Evolutionary conservation across 305 asterid species (phyloP), one percentile per base, ranked within the genome.

Genomic region (Fraxinus dipetala): DNA sequence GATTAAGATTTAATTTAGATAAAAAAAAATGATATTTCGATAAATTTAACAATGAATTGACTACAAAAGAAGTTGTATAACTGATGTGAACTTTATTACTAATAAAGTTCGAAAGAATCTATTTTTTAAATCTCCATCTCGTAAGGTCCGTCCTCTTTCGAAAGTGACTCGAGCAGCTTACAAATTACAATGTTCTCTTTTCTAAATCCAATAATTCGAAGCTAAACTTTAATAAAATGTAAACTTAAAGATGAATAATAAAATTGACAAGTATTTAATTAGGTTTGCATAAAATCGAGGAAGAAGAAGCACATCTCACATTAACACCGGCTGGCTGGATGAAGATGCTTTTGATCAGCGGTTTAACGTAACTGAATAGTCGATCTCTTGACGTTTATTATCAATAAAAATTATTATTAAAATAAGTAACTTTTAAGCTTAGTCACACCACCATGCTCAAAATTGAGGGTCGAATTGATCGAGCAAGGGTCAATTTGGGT

Each of bases 111-210:
- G 18, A 0, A 51, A 63, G 82, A 67, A 79, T 32, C 40, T 34
- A 59, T 7, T 74, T 26, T 74, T 28, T 9, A 16, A 13, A 67
- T 75, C 45, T 24, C 48, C n/a, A 59, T 56, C 18, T 26, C 40
- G 59, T 54, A 80, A 79, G 70, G 59, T 56, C 73, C 83, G 83
- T 26, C 61, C 81, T 35, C 76, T 32, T 69, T 4, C 13, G 72
- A 83, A 79, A 65, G 31, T 45, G 78, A 75, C 83, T 67, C 63
- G 65, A 63, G 79, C 82, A 28, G 31, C 74, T 67, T 51, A 3
- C 67, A 36, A 56, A 30, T 65, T 48, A 5, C 48, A 43, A 0
- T 10, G 43, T 14, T 16, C 45, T 51, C 36, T 5, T 69, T 9
- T 63, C 6, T 69, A 30, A 69, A 69, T 69, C 40, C 20, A 30